A percentile compares a stretch with the other conserved stretches of the same genome.
phyloP scores from a whole-genome alignment of 208 protist species.

The Tritrichomonas musculus region DNA sequence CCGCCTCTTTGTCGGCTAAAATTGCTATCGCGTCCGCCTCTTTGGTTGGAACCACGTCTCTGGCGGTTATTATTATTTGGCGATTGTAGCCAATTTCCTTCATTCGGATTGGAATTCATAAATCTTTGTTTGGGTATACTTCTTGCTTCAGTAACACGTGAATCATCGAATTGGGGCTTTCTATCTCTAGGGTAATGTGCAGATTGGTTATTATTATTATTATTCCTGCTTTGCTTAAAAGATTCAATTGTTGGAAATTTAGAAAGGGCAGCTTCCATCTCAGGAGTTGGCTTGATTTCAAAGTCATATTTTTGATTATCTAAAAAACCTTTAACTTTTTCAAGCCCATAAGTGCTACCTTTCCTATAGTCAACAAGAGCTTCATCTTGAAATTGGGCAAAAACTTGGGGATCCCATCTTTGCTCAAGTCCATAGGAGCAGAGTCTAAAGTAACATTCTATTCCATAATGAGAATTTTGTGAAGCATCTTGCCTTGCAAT shows the following conservation, averaged over 20 bases:
- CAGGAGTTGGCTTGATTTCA: neutral
- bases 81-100: no score
- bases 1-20: no score
- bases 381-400: neutral
- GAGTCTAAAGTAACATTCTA: conserved; percentile 15
- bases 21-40: no score
- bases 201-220: no score
- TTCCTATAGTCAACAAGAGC: neutral
- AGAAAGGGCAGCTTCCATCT: neutral
- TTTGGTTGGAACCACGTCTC: no score
- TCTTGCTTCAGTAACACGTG: no score
- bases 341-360: neutral
- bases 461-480: neutral
- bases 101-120: no score
- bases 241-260: conserved; percentile 30
- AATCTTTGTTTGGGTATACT: no score
- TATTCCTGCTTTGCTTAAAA: neutral
- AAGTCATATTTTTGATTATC: neutral
- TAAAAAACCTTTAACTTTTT: neutral
- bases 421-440: conserved; percentile 9
- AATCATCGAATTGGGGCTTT: no score
- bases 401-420: neutral
- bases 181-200: no score
- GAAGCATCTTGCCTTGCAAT: neutral
- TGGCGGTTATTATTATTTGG: no score